Evolutionary conservation across 2,329 filamentous ascomycete species (phyloP).

Genomic region (Endothia cerciana): DNA sequence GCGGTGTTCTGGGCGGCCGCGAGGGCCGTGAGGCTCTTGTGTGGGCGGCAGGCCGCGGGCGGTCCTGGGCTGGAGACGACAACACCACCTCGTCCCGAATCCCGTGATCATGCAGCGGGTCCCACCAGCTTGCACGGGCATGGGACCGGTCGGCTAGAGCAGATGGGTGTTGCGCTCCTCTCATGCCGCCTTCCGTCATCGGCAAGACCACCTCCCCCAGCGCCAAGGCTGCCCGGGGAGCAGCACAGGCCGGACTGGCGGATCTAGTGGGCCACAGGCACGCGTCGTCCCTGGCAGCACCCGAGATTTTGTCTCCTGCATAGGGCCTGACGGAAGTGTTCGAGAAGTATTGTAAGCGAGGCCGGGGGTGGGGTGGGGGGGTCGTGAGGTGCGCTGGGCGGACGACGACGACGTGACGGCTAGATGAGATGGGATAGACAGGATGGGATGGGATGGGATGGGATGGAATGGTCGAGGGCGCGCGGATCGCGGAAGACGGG

Average conservation of each 20-base stretch:
- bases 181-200: constrained; percentile 12
- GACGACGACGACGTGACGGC: too few species aligned
- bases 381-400: too few species aligned
- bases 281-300: constrained; percentile 11
- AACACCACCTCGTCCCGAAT: not conserved
- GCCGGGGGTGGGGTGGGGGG: not conserved
- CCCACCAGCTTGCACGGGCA: not conserved
- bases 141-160: not conserved
- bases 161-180: too few species aligned
- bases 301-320: constrained; percentile 1
- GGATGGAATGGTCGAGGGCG: too few species aligned
- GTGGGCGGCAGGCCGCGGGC: not conserved
- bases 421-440: too few species aligned
- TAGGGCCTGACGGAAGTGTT: not conserved
- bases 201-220: not conserved
- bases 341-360: constrained; percentile 1
- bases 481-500: constrained; percentile 3
- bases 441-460: too few species aligned
- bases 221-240: constrained; percentile 3
- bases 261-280: constrained; percentile 8
- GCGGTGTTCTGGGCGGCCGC: not conserved
- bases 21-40: not conserved
- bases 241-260: not conserved
- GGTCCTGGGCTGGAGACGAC: not conserved
- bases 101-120: not conserved